These are phyloP conservation scores for Pyricularia sp. DNA, from an alignment of 2,329 filamentous ascomycete species.

Conservation along the genomic window DNA sequence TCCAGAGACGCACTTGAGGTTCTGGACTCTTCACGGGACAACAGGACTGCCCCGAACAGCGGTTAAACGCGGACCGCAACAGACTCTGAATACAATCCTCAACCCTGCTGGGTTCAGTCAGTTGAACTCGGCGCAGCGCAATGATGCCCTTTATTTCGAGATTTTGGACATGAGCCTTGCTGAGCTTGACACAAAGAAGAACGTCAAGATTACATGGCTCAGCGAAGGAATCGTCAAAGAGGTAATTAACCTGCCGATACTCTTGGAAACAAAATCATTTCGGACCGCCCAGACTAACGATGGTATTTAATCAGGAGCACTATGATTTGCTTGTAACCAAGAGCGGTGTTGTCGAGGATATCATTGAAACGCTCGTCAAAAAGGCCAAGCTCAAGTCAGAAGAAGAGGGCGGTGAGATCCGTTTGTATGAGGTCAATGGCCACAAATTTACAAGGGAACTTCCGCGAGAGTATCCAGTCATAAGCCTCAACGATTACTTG, in stretches of 20 bases:
- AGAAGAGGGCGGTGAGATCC: constrained; percentile 55
- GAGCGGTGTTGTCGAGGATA: constrained; percentile 69
- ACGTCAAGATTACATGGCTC: constrained; percentile 72
- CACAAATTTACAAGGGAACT: constrained; percentile 81
- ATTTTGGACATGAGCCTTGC: constrained; percentile 88
- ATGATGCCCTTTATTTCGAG: constrained; percentile 83
- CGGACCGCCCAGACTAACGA: background rate
- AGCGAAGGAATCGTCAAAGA: constrained; percentile 89
- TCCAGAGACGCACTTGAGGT: constrained; percentile 79
- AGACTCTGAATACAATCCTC: constrained; percentile 72
- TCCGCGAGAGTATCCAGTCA: constrained; percentile 58
- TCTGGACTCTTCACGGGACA: constrained; percentile 74
- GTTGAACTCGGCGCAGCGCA: constrained; percentile 58
- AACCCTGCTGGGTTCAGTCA: constrained; percentile 64
- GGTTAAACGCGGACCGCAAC: constrained; percentile 62
- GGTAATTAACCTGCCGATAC: constrained; percentile 33
- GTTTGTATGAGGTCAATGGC: constrained; percentile 74
- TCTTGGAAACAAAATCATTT: background rate
- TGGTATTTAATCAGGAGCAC: constrained; percentile 45
- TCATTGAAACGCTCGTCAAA: constrained; percentile 67
- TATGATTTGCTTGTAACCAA: constrained; percentile 82
- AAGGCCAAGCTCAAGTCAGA: constrained; percentile 76
- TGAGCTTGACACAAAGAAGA: constrained; percentile 89
- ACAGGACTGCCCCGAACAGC: constrained; percentile 69
- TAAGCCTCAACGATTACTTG: constrained; percentile 78